A percentile compares a stretch with the other conserved stretches of the same genome.
Conservation (phyloP, 1,139 yeast genomes). For the Candida frijolesensis region DNA sequence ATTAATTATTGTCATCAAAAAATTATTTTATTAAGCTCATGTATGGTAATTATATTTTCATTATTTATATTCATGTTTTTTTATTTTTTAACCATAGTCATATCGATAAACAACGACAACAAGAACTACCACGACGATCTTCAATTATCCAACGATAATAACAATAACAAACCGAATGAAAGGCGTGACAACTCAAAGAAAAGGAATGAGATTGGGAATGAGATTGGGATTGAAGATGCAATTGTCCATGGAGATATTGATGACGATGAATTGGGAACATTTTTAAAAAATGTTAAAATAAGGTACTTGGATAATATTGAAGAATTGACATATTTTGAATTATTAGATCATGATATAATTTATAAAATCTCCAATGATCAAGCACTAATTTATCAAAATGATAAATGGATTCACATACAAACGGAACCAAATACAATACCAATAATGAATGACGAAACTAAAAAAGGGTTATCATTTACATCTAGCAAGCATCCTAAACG, state of each 20-base stretch:
- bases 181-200: too few relatives aligned
- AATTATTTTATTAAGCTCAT: background rate
- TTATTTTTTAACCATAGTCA: background rate
- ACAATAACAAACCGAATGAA: too few relatives aligned
- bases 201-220: too few relatives aligned
- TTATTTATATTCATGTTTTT: background rate
- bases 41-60: constrained; percentile 1
- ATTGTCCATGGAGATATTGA: too few relatives aligned
- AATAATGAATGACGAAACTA: too few relatives aligned
- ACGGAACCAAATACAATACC: background rate
- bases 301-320: background rate
- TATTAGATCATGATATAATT: background rate
- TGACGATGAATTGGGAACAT: background rate
- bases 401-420: constrained; percentile 6
- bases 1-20: too few relatives aligned
- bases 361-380: constrained; percentile 4
- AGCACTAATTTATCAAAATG: constrained; percentile 2
- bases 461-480: too few relatives aligned
- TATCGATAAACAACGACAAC: background rate
- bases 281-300: background rate
- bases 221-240: too few relatives aligned
- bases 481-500: too few relatives aligned
- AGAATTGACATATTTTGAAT: constrained; percentile 1
- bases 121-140: too few relatives aligned
- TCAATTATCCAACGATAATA: too few relatives aligned